Percentiles rank a stretch among this genome's conserved stretches.
These are phyloP conservation scores for Podospora pseudoanserina DNA, from an alignment of 495 filamentous ascomycete genomes.

Conservation along the genomic window DNA sequence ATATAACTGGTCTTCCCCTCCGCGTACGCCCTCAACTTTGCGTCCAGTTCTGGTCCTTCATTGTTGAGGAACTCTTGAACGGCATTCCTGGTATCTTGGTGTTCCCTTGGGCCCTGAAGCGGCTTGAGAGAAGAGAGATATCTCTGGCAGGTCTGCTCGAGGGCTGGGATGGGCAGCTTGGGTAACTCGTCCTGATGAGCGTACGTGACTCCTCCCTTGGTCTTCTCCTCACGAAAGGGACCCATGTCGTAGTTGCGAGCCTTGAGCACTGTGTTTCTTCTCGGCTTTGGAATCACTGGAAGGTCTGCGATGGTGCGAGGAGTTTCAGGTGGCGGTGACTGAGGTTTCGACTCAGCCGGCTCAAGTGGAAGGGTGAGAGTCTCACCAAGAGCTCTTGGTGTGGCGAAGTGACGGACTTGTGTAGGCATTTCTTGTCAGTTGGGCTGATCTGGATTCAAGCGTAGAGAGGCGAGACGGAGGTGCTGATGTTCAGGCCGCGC, in stretches of 20 bases:
- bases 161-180: conserved; percentile 91
- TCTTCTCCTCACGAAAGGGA: conserved; percentile 39
- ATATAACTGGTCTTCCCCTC: conserved; percentile 91
- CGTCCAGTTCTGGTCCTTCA: conserved; percentile 83
- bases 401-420: conserved; percentile 59
- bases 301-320: conserved; percentile 32
- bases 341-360: conserved; percentile 19
- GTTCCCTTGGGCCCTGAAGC: conserved; percentile 75
- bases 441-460: conserved; percentile 45
- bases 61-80: conserved; percentile 79
- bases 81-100: conserved; percentile 74
- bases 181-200: conserved; percentile 83
- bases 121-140: conserved; percentile 80
- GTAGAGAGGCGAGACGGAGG: conserved; percentile 69
- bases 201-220: conserved; percentile 72
- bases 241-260: conserved; percentile 33
- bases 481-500: conserved; percentile 75
- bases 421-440: conserved; percentile 49
- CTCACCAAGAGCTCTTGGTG: conserved; percentile 68
- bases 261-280: conserved; percentile 26
- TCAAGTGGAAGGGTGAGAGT: conserved; percentile 47
- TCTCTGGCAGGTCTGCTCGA: conserved; percentile 72
- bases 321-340: not conserved
- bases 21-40: conserved; percentile 90
- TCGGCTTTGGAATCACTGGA: conserved; percentile 30